Percentiles rank a stretch among this genome's conserved stretches.
Evolutionary conservation across 805 yeast genomes (phyloP).

Genomic region (Phaffomyces thermotolerans): DNA sequence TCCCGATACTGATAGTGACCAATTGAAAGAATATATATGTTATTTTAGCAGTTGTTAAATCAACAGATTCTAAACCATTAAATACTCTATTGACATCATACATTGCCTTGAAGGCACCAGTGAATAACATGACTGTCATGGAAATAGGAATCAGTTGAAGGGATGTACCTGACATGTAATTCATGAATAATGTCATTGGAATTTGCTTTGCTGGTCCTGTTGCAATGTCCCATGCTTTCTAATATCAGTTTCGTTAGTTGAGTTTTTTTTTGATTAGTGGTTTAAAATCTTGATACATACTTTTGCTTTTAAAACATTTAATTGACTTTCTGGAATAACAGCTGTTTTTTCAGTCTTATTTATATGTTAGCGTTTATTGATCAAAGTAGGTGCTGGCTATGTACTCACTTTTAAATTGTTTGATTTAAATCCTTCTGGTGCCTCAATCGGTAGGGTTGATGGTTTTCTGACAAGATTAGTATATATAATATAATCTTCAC

Average conservation of each 20-base stretch:
- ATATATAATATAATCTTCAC: no score
- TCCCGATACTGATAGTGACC: conserved; percentile 61
- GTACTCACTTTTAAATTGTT: background rate
- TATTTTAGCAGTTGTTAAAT: conserved; percentile 22
- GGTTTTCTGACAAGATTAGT: conserved; percentile 1
- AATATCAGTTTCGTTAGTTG: background rate
- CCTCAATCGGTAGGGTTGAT: conserved; percentile 1
- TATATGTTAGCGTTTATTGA: background rate
- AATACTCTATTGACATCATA: conserved; percentile 51
- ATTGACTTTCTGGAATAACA: background rate
- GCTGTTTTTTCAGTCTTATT: background rate
- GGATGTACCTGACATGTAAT: conserved; percentile 87
- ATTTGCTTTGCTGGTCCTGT: conserved; percentile 72
- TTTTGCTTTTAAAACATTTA: background rate
- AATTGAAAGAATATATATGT: conserved; percentile 39
- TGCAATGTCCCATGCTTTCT: conserved; percentile 86
- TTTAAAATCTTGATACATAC: background rate
- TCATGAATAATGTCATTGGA: conserved; percentile 89
- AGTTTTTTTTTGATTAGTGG: no score
- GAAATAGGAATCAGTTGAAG: conserved; percentile 86
- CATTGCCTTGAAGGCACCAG: conserved; percentile 72
- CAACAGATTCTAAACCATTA: conserved; percentile 34
- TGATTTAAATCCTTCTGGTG: conserved; percentile 8
- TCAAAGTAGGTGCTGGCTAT: background rate
- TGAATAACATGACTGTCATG: conserved; percentile 79